Conservation (phyloP, 1,139 yeast genomes). For the Geotrichum phurueaensis region DNA sequence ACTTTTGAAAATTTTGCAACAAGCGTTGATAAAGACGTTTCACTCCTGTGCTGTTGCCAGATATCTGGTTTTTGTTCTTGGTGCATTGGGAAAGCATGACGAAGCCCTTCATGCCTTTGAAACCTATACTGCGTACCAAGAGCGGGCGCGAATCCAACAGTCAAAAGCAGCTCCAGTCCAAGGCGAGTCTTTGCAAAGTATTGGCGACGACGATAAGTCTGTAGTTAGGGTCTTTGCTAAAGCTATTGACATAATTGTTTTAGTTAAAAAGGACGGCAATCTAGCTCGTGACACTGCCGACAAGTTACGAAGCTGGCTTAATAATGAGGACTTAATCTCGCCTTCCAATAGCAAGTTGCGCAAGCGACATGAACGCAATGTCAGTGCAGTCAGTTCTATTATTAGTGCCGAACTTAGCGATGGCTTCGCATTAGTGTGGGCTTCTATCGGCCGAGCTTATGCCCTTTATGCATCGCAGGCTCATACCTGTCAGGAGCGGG, state of each 20-base stretch:
- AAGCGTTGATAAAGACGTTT: constrained; percentile 43
- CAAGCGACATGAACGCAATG: constrained; percentile 14
- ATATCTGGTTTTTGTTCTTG: constrained; percentile 33
- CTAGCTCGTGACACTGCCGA: constrained; percentile 29
- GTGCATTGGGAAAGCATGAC: constrained; percentile 29
- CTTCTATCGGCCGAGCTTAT: constrained; percentile 28
- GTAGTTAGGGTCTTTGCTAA: constrained; percentile 26
- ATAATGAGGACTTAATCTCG: constrained; percentile 16
- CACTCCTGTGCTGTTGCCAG: constrained; percentile 45
- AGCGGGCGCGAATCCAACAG: constrained; percentile 34
- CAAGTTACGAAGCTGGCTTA: constrained; percentile 26
- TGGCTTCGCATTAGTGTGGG: constrained; percentile 23
- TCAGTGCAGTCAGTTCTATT: constrained; percentile 6
- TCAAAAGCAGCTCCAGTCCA: constrained; percentile 34
- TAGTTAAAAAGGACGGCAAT: constrained; percentile 20
- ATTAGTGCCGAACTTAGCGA: constrained; percentile 13
- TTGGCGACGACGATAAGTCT: constrained; percentile 30
- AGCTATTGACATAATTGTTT: constrained; percentile 23
- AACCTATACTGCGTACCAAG: constrained; percentile 41
- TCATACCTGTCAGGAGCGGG: constrained; percentile 21
- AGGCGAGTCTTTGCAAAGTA: constrained; percentile 7
- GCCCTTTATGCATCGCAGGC: constrained; percentile 24
- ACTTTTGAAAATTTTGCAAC: constrained; percentile 30
- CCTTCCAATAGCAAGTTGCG: constrained; percentile 12
- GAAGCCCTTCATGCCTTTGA: constrained; percentile 42